These are phyloP conservation scores for Rhazya stricta DNA, from an alignment of 257 asterid genomes.

Conservation along the genomic window DNA sequence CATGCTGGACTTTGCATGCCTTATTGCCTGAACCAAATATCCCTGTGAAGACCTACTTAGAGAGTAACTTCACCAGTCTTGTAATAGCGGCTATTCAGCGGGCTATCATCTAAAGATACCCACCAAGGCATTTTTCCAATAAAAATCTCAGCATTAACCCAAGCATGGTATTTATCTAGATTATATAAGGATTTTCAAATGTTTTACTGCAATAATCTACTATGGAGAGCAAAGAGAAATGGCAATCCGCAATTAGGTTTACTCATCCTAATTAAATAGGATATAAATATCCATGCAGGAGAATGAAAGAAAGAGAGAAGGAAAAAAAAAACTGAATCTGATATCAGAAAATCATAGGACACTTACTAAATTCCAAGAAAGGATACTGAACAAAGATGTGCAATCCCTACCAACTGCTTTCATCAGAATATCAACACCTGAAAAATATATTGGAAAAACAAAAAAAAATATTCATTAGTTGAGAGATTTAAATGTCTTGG, in stretches of 20 bases:
- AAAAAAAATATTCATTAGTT: background rate
- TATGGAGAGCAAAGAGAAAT: background rate
- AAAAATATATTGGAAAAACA: constrained; percentile 12
- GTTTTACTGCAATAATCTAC: background rate
- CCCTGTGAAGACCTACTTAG: background rate
- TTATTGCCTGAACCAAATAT: constrained; percentile 6
- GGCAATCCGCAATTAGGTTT: background rate
- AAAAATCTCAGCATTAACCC: constrained; percentile 89
- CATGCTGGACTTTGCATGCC: background rate
- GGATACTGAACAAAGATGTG: constrained; percentile 97
- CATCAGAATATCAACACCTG: constrained; percentile 84
- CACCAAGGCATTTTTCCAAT: constrained; percentile 87
- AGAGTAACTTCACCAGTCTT: background rate
- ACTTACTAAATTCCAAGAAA: constrained; percentile 15
- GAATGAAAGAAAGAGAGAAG: too few relatives aligned
- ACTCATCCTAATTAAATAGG: background rate
- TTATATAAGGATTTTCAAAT: constrained; percentile 43
- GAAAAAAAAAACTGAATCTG: background rate
- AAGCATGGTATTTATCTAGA: constrained; percentile 88
- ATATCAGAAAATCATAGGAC: background rate
- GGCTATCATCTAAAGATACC: constrained; percentile 60
- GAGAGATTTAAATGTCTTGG: background rate
- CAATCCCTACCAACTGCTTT: constrained; percentile 97
- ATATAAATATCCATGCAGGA: too few relatives aligned
- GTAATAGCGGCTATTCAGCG: constrained; percentile 15